Base-by-base conservation (phyloP, 305 asterid species). In the Plantago coronopus region DNA sequence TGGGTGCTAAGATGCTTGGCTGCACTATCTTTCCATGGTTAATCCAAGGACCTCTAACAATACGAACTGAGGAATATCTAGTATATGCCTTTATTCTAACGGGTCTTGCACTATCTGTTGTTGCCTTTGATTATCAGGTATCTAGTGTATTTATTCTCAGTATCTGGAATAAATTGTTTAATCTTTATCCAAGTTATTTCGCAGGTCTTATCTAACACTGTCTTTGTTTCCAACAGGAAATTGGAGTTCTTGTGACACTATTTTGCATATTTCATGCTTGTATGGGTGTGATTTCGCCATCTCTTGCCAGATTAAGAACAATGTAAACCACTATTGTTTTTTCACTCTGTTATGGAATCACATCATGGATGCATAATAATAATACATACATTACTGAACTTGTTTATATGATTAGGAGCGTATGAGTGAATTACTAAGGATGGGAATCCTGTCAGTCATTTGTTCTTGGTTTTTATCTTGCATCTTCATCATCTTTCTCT, bases 121-220 rank as follows among this genome's bases (percentile, higher is more conserved):
- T 84, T 61, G 96, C 96, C 59, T 89, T 80, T 68, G 98, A 91
- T 78, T 91, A 91, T 76, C 96, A 91, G 95, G 98, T 86, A 48
- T 46, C 63, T 54, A 44, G 44, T 10, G 42, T 10, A 7, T 38
- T 38, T 38, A 38, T 3, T 38, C 3, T 16, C 16, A 51, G 54
- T 64, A 31, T 72, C 11, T 8, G 43, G 62, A 46, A 48, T 54
- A 66, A 25, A 49, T 40, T 48, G 25, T 22, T 42, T 69, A 29
- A 43, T 29, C 62, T 49, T 67, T 54, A 63, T 23, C 7, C 15
- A 25, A 11, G 55, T 21, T 16, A 63, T 18, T 63, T 63, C 46
- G 7, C n/a, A 58, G 31, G 19, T 63, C 54, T 17, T 48, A 56
- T 50, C 72, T 34, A 55, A 54, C 48, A 49, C 45, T 17, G 23